phyloP scores from a whole-genome alignment of 179 eudicot genomes.

The Beta corolliflora region DNA sequence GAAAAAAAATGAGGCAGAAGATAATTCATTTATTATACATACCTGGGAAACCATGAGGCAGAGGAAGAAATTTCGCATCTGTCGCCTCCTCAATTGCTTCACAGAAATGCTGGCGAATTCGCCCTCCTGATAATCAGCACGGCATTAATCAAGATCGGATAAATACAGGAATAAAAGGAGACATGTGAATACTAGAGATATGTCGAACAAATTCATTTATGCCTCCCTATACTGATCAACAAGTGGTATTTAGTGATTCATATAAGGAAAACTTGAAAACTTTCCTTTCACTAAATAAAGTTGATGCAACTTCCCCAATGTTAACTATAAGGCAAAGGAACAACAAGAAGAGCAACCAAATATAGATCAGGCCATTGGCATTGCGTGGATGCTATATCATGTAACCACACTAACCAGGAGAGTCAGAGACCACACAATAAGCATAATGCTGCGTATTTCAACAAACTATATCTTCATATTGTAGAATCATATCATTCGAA shows the following conservation, averaged over 20 bases:
- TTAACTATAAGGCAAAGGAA: not conserved
- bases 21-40: constrained; percentile 21
- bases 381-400: too few relatives aligned
- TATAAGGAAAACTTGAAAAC: not conserved
- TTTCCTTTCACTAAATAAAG: not conserved
- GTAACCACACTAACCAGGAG: not conserved
- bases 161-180: constrained; percentile 12
- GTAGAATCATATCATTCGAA: not conserved
- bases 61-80: constrained; percentile 82
- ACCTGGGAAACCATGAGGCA: constrained; percentile 98
- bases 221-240: not conserved
- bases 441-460: not conserved
- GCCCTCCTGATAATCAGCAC: constrained; percentile 64
- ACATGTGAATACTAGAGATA: not conserved
- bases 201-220: not conserved
- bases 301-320: not conserved
- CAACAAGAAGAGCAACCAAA: not conserved
- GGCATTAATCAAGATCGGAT: constrained; percentile 9
- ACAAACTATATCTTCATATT: not conserved
- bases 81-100: constrained; percentile 81
- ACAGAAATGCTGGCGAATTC: constrained; percentile 75
- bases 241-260: not conserved
- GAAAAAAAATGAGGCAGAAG: not conserved
- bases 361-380: not conserved
- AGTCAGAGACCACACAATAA: not conserved